Evolutionary conservation across 2,329 filamentous ascomycete genomes (phyloP), one percentile per base, ranked within the genome.

Genomic region (Ophiostoma perfectum): DNA sequence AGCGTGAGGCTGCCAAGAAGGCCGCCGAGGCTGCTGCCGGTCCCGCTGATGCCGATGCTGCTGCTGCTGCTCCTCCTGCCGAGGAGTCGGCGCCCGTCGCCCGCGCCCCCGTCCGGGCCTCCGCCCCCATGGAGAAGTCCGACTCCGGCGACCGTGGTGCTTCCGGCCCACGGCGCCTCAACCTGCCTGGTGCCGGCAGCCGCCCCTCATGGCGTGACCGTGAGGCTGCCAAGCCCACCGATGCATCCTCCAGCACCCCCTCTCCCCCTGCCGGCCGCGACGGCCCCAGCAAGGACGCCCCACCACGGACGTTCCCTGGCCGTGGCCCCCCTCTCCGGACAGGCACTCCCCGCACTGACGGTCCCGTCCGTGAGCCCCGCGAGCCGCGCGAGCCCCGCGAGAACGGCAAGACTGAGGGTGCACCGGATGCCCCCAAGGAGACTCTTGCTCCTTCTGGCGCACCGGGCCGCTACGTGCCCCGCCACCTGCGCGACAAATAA

Each of bases 401-500:
- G 67, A 78, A 78, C 64, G 65, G 60, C 58, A 64, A 64, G 60
- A n/a, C 42, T 38, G 12, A 44, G 6, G 68, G 73, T 65, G 75
- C 78, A 64, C 77, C 81, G 8, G 75, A 81, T 66, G 76, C 81
- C 64, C 73, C 78, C 45, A 73, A 78, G 49, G 84, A 87, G 78
- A 72, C 80, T 64, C 78, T 86, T 70, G 83, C 82, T 74, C 77
- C 85, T 16, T 81, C 82, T 58, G 83, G 85, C 58, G 80, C 78
- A 41, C 74, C 83, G 63, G 85, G 85, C 73, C 88, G 87, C 77
- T 89, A 83, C 78, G 84, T 88, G 74, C 86, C 86, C 67, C 79
- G 73, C 73, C 77, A 72, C 55, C 74, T 75, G 39, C 73, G 74
- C n/a, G 73, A 71, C 27, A 70, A 45, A 16, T 64, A 68, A 45